These are phyloP conservation scores for Pyrus communis DNA, from an alignment of 306 rosid genomes.

Conservation along the genomic window DNA sequence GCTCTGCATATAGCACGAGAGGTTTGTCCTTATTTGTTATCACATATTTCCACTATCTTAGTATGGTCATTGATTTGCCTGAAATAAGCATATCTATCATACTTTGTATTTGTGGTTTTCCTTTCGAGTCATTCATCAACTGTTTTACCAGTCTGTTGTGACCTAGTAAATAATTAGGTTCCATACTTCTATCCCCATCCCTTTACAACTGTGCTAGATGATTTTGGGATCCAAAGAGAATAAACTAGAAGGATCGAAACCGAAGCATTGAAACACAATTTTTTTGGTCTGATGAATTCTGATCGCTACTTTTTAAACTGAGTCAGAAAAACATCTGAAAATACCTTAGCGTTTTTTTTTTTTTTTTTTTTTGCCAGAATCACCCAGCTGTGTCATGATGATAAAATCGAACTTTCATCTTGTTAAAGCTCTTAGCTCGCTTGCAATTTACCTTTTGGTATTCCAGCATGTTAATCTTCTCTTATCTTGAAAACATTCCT, in stretches of 20 bases:
- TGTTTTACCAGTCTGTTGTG: background rate
- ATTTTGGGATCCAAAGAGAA: background rate
- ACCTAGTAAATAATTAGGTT: background rate
- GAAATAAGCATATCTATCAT: background rate
- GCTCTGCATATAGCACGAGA: constrained; percentile 91
- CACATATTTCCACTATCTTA: background rate
- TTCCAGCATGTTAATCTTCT: background rate
- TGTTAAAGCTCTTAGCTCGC: background rate
- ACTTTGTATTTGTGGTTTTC: background rate
- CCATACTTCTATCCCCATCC: background rate
- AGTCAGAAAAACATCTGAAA: background rate
- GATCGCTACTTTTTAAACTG: background rate
- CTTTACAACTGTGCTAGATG: background rate
- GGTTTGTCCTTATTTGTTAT: constrained; percentile 33
- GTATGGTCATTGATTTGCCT: background rate
- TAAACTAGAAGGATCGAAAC: background rate
- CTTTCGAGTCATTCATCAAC: background rate
- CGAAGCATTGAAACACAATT: background rate
- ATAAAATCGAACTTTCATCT: background rate
- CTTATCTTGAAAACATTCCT: constrained; percentile 51
- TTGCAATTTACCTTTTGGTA: background rate
- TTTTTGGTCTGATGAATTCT: background rate
- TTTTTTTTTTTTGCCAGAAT: background rate
- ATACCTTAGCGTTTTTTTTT: background rate
- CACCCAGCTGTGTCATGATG: background rate